Base-by-base conservation (phyloP, 495 filamentous ascomycete genomes). In the Penicillium ucsense region DNA sequence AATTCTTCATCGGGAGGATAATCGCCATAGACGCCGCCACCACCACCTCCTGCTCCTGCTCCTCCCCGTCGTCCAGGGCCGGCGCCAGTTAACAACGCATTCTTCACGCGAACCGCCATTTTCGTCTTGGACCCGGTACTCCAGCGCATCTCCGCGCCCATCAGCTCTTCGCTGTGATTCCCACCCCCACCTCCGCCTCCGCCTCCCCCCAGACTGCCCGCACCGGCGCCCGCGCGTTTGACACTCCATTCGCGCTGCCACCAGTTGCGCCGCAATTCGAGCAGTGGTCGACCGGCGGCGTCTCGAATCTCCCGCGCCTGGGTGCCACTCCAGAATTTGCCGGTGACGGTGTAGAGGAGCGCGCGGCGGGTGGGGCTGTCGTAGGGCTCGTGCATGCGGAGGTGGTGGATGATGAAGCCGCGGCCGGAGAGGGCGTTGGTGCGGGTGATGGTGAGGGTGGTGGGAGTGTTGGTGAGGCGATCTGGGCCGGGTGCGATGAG, bases 401-500 rank as follows among this genome's bases (percentile, higher is more conserved):
- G 41, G 6, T 47, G 56, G 35, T 52, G 42, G 8, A 62, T 37
- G n/a, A 31, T 52, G 43, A 54, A 56, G 41, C 44, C 47, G 41
- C 47, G 51, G 10, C 42, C 42, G 32, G 51, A 49, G 34, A 45
- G 34, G 11, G 49, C 48, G 51, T 54, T 48, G 32, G 49, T 41
- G 40, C 53, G 52, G 9, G 45, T 43, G 4, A 62, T 56, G 20
- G 45, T 48, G n/a, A 62, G 50, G 2, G 53, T 62, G 8, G 59
- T 62, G 20, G 59, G 53, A 31, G 59, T 57, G 45, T 59, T 52
- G 35, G 56, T 59, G 27, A 62, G 44, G 31, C 53, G 50, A 45
- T 62, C 59, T 46, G 59, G 47, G 2, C 53, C 50, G 28, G 59
- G 56, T 38, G 56, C 47, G 46, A 62, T 53, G 39, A 62, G 56